Conservation (phyloP, 2,329 filamentous ascomycete species). For the Leptosphaerulina australis region DNA sequence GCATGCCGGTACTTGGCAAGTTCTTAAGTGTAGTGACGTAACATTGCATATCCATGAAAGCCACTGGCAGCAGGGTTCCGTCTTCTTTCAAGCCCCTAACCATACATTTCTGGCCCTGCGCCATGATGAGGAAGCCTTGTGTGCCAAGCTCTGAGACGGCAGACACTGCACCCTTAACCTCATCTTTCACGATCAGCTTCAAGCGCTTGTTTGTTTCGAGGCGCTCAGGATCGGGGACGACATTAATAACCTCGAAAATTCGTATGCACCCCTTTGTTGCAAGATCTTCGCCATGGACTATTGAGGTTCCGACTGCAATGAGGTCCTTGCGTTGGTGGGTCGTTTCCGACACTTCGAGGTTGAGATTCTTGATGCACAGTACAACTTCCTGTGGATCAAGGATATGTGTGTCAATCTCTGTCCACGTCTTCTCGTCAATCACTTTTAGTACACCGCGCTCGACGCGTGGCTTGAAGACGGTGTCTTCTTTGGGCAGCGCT, state of each 20-base stretch:
- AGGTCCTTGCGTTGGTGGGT: slow-evolving; percentile 85
- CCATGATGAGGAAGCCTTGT: slow-evolving; percentile 85
- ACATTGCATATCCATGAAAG: slow-evolving; percentile 97
- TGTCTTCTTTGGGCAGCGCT: slow-evolving; percentile 74
- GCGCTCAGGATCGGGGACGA: slow-evolving; percentile 84
- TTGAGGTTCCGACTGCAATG: slow-evolving; percentile 82
- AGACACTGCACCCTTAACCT: slow-evolving; percentile 90
- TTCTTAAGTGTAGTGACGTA: slow-evolving; percentile 88
- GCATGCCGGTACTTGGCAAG: slow-evolving; percentile 81
- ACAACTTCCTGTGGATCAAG: slow-evolving; percentile 78
- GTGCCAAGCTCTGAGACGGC: slow-evolving; percentile 82
- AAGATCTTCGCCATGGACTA: slow-evolving; percentile 88
- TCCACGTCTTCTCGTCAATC: slow-evolving; percentile 77
- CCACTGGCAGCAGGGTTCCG: slow-evolving; percentile 86
- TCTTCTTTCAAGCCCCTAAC: slow-evolving; percentile 95
- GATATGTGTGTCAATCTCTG: slow-evolving; percentile 74
- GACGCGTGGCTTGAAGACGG: slow-evolving; percentile 67
- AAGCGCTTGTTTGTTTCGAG: slow-evolving; percentile 86
- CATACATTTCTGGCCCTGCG: slow-evolving; percentile 97
- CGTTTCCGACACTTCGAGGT: slow-evolving; percentile 87
- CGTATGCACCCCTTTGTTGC: slow-evolving; percentile 84
- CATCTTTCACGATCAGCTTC: slow-evolving; percentile 85
- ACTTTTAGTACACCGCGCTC: slow-evolving; percentile 78
- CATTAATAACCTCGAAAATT: slow-evolving; percentile 88
- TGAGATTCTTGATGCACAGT: slow-evolving; percentile 80